Evolutionary conservation across 176 grass and related monocot genomes (phyloP), one percentile per base, ranked within the genome.

Genomic region (Aechmea fasciata): DNA sequence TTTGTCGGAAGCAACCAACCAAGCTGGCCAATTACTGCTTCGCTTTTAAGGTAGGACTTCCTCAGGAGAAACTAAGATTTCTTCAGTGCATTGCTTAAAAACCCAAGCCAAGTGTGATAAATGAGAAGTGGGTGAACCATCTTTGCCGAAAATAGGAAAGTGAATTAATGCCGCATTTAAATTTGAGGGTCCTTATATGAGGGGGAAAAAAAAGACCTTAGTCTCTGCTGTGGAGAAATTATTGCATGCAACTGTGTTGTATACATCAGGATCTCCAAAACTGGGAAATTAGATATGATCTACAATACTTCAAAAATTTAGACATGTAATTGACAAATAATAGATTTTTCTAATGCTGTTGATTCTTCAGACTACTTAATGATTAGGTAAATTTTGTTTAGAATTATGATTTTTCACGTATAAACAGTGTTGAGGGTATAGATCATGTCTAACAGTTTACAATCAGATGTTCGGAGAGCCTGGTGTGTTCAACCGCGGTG

Each of bases 101-200:
- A 24, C 13, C 8, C 2, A 47, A 33, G 2, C 22, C 63, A 48
- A 10, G 26, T 67, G 65, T 47, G 13, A 15, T 20, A 48, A 33
- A 67, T 47, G 48, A 47, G 10, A n/a, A 19, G 65, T 67, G 65
- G 65, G 65, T 67, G 28, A 47, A n/a, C 18, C 6, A 49, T 49
- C 41, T 47, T 72, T 28, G 24, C 10, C 33, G 13, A 52, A 61
- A 47, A 47, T 26, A 61, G 29, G 28, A 29, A 1, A 22, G 52
- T 67, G 70, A 29, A 23, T 72, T 41, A 72, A 72, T 72, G 70
- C 70, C 49, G 70, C 70, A 61, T 72, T 72, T 59, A 72, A 59
- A 41, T 41, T n/a, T 33, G 52, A 9, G 70, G 11, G 25, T 29
- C 70, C 25, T 59, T 61, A 69, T 22, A 23, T 28, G 18, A 69